phyloP scores from a whole-genome alignment of 345 rosid genomes.

The Ailanthus altissimus region DNA sequence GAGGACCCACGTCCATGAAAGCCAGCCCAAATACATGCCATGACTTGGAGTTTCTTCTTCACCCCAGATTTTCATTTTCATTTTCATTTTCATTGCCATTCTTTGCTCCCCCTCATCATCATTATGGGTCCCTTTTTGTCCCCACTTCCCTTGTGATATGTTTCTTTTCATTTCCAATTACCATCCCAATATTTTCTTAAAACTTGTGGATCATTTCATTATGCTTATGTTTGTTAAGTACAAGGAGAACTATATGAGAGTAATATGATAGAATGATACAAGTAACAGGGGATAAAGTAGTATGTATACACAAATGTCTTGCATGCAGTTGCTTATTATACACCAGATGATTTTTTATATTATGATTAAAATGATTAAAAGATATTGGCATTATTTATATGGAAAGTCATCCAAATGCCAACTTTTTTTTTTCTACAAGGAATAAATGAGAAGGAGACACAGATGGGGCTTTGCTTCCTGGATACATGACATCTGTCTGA shows the following conservation, averaged over 20 bases:
- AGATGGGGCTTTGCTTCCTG: background rate
- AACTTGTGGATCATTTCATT: no score
- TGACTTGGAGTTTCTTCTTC: background rate
- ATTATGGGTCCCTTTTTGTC: no score
- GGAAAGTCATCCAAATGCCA: background rate
- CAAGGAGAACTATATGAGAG: no score
- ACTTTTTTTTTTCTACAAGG: background rate
- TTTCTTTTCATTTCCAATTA: background rate
- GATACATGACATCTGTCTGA: background rate
- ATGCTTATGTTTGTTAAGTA: no score
- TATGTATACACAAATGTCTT: no score
- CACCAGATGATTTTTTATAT: no score
- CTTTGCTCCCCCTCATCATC: no score
- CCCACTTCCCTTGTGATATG: conserved; percentile 17
- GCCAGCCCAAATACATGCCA: conserved; percentile 29
- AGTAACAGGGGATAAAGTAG: no score
- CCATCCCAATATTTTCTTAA: no score
- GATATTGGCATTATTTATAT: background rate
- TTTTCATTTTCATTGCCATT: background rate
- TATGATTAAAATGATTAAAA: no score
- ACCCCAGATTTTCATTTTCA: background rate
- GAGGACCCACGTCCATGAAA: conserved; percentile 25
- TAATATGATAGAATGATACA: no score
- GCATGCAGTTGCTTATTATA: no score
- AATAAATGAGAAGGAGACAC: background rate